These are phyloP conservation scores for Aspergillus thermomutatus DNA, from an alignment of 2,329 filamentous ascomycete species.

Conservation along the genomic window DNA sequence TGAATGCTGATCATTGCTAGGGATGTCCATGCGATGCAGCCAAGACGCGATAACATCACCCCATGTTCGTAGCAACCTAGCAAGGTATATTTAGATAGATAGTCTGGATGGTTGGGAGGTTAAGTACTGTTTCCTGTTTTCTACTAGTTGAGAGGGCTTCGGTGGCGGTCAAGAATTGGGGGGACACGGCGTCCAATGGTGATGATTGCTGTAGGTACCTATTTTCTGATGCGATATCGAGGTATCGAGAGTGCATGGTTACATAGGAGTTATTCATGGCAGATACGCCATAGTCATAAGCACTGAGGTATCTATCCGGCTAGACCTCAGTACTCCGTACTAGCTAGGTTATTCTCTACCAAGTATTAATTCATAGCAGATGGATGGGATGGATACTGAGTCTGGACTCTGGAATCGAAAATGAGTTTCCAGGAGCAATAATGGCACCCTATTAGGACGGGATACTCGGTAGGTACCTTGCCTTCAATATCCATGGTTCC, in stretches of 20 bases:
- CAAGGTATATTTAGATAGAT: neutral
- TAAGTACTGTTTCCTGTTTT: neutral
- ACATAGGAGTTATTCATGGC: neutral
- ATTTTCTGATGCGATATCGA: neutral
- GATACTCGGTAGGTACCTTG: neutral
- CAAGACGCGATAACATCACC: neutral
- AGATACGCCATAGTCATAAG: neutral
- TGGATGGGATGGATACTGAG: too few species aligned
- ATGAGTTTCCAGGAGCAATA: neutral
- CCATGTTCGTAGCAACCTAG: neutral
- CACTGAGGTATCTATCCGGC: neutral
- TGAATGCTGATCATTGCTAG: neutral
- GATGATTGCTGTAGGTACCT: neutral
- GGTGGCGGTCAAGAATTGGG: neutral
- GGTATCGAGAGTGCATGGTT: neutral
- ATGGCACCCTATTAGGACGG: neutral
- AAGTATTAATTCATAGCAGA: too few species aligned
- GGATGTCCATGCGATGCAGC: neutral
- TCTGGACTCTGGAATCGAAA: neutral
- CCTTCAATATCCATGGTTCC: neutral
- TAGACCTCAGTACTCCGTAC: neutral
- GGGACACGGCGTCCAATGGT: neutral
- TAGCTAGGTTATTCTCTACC: neutral
- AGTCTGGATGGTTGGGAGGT: neutral
- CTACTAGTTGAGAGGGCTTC: neutral